Evolutionary conservation across 352 stramenopile species (phyloP).

Genomic region (Pythium insidiosum): DNA sequence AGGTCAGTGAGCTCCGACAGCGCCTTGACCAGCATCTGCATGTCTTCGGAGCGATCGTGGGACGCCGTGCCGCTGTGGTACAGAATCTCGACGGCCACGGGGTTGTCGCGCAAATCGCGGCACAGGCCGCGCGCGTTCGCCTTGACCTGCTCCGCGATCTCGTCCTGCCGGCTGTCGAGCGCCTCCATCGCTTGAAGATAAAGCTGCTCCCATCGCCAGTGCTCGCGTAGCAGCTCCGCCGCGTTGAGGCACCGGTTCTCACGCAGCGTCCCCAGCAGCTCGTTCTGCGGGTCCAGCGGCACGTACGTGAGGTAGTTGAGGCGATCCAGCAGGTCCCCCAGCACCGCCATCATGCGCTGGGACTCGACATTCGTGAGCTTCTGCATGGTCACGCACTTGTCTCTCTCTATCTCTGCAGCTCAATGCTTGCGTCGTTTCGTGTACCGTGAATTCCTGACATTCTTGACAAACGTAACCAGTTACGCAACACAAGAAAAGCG

Average conservation of each 20-base stretch:
- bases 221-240: constrained; percentile 51
- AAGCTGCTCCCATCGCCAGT: constrained; percentile 78
- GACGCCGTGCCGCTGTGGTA: constrained; percentile 50
- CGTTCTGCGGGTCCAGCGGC: constrained; percentile 43
- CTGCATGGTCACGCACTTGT: constrained; percentile 49
- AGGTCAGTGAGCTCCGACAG: constrained; percentile 80
- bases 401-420: no score
- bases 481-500: no score
- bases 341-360: constrained; percentile 82
- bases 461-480: no score
- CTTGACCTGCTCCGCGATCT: constrained; percentile 77
- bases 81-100: constrained; percentile 65
- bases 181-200: constrained; percentile 49
- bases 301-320: constrained; percentile 85
- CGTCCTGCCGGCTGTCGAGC: constrained; percentile 45
- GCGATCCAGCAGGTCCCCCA: constrained; percentile 76
- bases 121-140: constrained; percentile 55
- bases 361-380: constrained; percentile 87
- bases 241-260: constrained; percentile 54
- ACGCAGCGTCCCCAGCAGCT: constrained; percentile 45
- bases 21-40: constrained; percentile 66
- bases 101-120: constrained; percentile 62
- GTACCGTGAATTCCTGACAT: no score
- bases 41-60: constrained; percentile 50
- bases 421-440: no score